Conservation (phyloP, 1,284 basidiomycete genomes). For the Ganoderma lucidum region DNA sequence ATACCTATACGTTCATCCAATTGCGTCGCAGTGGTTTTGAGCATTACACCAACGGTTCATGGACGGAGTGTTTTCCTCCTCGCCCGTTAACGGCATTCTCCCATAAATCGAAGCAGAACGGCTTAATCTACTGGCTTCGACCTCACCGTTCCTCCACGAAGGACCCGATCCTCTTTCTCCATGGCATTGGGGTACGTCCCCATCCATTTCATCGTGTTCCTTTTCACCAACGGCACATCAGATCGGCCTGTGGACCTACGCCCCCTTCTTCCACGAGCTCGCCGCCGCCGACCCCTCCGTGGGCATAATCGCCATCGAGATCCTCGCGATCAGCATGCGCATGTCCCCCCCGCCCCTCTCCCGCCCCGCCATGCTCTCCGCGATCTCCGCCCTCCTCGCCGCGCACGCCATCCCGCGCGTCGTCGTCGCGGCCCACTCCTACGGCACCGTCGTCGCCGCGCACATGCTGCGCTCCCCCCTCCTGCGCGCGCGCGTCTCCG, state of each 20-base stretch:
- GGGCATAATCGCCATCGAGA: slow-evolving; percentile 65
- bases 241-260: slow-evolving; percentile 70
- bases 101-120: slow-evolving; percentile 44
- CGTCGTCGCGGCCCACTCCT: slow-evolving; percentile 65
- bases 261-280: slow-evolving; percentile 55
- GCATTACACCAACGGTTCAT: slow-evolving; percentile 54
- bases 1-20: slow-evolving; percentile 50
- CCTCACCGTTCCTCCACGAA: slow-evolving; percentile 57
- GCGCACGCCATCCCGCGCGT: slow-evolving; percentile 50
- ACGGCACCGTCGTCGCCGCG: slow-evolving; percentile 64
- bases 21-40: slow-evolving; percentile 56
- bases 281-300: slow-evolving; percentile 50
- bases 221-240: slow-evolving; percentile 31
- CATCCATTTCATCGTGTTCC: not conserved
- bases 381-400: slow-evolving; percentile 50
- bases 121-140: slow-evolving; percentile 69
- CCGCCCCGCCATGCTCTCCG: slow-evolving; percentile 47
- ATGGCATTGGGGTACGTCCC: slow-evolving; percentile 67
- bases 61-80: slow-evolving; percentile 58
- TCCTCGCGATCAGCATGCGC: slow-evolving; percentile 65
- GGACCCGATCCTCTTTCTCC: slow-evolving; percentile 65
- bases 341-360: slow-evolving; percentile 59
- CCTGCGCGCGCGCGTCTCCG: slow-evolving; percentile 46
- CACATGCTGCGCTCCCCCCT: slow-evolving; percentile 52
- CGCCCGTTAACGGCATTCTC: slow-evolving; percentile 58